phyloP scores from a whole-genome alignment of 176 grass and related monocot genomes.

The Thinopyrum elongatum region DNA sequence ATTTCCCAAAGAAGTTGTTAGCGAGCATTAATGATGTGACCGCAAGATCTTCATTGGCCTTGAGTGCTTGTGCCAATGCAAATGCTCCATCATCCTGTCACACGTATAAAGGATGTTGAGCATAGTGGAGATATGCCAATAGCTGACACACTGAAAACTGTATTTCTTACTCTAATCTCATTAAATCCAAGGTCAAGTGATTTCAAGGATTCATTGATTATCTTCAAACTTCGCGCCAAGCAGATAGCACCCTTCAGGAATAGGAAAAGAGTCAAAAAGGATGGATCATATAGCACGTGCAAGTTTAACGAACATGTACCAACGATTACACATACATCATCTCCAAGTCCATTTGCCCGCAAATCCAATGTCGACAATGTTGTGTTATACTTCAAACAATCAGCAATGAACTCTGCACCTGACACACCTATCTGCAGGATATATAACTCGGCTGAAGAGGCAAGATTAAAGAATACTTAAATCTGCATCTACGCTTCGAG shows the following conservation, averaged over 20 bases:
- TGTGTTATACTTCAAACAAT: constrained; percentile 97
- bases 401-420: constrained; percentile 79
- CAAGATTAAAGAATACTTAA: constrained; percentile 5
- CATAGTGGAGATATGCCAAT: neutral
- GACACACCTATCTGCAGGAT: constrained; percentile 75
- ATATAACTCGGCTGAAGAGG: constrained; percentile 34
- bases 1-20: constrained; percentile 94
- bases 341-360: constrained; percentile 91
- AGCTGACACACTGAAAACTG: neutral
- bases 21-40: constrained; percentile 73
- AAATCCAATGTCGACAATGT: constrained; percentile 84
- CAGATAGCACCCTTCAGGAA: constrained; percentile 79
- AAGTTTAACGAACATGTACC: constrained; percentile 19
- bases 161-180: constrained; percentile 81
- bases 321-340: constrained; percentile 57
- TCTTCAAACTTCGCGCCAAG: constrained; percentile 88
- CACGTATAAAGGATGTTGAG: constrained; percentile 11
- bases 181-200: constrained; percentile 97
- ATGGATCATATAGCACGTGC: constrained; percentile 19
- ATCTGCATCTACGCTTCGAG: constrained; percentile 7
- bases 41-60: constrained; percentile 88
- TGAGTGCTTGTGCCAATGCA: constrained; percentile 89
- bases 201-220: constrained; percentile 90
- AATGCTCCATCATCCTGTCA: constrained; percentile 90
- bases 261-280: constrained; percentile 13